Evolutionary conservation across 768 basidiomycete genomes (phyloP).

Genomic region (Lentinus tigrinus): DNA sequence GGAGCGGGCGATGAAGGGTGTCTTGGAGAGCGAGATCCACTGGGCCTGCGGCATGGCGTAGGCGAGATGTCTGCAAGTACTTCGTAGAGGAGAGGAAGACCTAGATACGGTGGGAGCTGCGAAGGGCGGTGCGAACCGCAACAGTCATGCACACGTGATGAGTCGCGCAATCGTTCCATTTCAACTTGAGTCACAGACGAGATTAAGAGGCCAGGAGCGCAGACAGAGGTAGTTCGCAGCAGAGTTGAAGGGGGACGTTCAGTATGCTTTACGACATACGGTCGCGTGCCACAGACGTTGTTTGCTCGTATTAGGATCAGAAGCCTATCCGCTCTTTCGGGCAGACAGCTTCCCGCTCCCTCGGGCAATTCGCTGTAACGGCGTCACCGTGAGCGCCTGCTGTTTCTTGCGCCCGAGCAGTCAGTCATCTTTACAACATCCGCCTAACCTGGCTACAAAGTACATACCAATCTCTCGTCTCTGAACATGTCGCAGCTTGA

Average conservation of each 20-base stretch:
- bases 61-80: background rate
- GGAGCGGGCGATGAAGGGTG: slow-evolving; percentile 34
- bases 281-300: background rate
- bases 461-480: no score
- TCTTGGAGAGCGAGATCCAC: slow-evolving; percentile 30
- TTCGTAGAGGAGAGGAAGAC: background rate
- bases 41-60: slow-evolving; percentile 17
- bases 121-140: background rate
- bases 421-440: no score
- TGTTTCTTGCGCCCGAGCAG: no score
- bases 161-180: background rate
- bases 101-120: background rate
- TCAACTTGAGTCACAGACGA: background rate
- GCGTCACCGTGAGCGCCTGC: no score
- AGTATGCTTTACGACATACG: no score
- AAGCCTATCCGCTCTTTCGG: background rate
- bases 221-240: background rate
- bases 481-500: no score
- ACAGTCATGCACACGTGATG: background rate
- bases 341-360: background rate
- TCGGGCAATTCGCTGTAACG: background rate
- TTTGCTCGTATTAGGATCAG: slow-evolving; percentile 12
- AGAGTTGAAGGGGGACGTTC: no score
- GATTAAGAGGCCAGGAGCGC: background rate
- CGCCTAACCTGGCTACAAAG: no score